Evolutionary conservation across 208 protist genomes (phyloP), one percentile per base, ranked within the genome.

Genomic region (Leishmania martiniquensis): DNA sequence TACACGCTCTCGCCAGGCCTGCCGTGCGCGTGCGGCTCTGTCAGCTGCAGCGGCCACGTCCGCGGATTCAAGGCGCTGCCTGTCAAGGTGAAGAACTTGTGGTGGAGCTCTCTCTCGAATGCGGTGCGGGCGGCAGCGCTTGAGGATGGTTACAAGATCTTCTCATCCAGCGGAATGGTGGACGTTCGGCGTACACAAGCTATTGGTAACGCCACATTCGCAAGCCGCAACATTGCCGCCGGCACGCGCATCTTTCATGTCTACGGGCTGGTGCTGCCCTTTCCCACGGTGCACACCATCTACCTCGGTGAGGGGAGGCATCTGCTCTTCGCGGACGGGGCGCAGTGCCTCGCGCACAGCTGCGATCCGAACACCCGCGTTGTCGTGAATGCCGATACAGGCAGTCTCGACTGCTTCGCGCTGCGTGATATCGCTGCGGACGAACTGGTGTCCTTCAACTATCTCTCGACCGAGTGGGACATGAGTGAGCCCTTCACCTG

Each of bases 391-490:
- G 77, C 87, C 17, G 82, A 81, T 34, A 92, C 81, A 65, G 89
- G 90, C 76, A 88, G 69, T 51, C 76, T 92, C 12, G 86, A 92
- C 76, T 94, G 89, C 77, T 82, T 97, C 42, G 85, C 89, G 32
- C 78, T 89, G 66, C 78, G 82, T 59, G 84, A 91, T 80, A 95
- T 97, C 77, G 74, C 85, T 25, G 65, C 54, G 0, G 92, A 85
- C 22, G 91, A 93, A 47, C 75, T 95, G 57, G 70, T 96, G 49
- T 90, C 88, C 75, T 96, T 95, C 86, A 96, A 97, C 85, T 97
- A 97, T 82, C 85, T 95, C 25, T 90, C 90, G 62, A 94, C 94
- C 60, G 94, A 97, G 89, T 97, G 91, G 91, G 89, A 95, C 77
- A 95, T 97, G 92, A 86, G 89, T 45, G 80, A 78, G 73, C 91